These are phyloP conservation scores for Hippophae gyantsensis DNA, from an alignment of 306 rosid genomes.

Conservation along the genomic window DNA sequence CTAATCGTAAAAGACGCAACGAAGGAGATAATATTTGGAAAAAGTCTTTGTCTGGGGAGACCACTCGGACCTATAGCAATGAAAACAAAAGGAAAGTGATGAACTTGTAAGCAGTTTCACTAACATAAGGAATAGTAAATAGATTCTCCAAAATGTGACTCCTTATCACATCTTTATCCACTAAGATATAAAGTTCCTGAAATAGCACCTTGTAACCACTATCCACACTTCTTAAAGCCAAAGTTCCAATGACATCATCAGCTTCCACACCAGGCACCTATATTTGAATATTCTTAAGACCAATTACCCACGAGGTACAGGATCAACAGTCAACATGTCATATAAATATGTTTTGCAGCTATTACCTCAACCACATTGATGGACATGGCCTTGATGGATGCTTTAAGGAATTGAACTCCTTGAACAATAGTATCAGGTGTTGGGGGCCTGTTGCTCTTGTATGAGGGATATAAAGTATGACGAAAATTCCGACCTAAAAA, in stretches of 20 bases:
- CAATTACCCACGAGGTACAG: conserved; percentile 14
- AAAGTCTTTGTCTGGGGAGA: conserved; percentile 96
- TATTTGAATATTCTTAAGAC: conserved; percentile 18
- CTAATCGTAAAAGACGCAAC: conserved; percentile 82
- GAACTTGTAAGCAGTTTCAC: conserved; percentile 7
- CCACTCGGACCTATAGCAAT: conserved; percentile 75
- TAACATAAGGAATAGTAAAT: no score
- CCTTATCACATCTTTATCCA: conserved; percentile 1
- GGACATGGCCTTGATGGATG: conserved; percentile 91
- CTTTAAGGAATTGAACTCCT: conserved; percentile 93
- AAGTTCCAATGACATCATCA: conserved; percentile 95
- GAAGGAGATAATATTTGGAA: conserved; percentile 91
- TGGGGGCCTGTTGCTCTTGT: conserved; percentile 93
- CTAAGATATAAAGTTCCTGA: conserved; percentile 13
- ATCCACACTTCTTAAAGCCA: conserved; percentile 71
- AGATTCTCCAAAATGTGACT: no score
- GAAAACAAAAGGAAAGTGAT: conserved; percentile 15
- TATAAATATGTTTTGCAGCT: conserved; percentile 15
- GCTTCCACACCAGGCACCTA: conserved; percentile 99
- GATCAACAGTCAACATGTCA: conserved; percentile 2
- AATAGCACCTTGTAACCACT: conserved; percentile 78
- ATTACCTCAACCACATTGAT: conserved; percentile 79
- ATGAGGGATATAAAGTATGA: conserved; percentile 69
- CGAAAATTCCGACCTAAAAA: conserved; percentile 81
- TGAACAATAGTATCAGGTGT: conserved; percentile 96